Percentiles rank a stretch among this genome's conserved stretches.
Conservation (phyloP, 306 rosid genomes). For the Cucurbita moschata region DNA sequence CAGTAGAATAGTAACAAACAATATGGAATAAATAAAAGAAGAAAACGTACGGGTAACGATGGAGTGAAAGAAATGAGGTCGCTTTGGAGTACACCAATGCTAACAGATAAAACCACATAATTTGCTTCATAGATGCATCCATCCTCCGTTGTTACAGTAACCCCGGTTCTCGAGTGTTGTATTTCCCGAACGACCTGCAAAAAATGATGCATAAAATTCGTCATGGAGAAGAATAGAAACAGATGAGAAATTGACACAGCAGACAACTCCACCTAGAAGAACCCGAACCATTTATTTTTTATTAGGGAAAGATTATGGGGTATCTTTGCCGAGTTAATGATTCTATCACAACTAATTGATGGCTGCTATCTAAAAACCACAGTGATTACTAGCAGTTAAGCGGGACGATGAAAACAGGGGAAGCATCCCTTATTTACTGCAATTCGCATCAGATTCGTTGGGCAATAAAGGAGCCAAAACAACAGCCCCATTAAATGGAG, state of each 20-base stretch:
- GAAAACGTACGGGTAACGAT: constrained; percentile 68
- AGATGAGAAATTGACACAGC: not conserved
- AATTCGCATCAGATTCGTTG: constrained; percentile 19
- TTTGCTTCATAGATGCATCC: constrained; percentile 62
- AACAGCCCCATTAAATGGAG: constrained; percentile 26
- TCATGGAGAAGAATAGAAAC: not conserved
- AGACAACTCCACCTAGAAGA: constrained; percentile 24
- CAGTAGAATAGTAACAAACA: not conserved
- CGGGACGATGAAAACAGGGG: constrained; percentile 6
- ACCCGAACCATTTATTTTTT: constrained; percentile 1
- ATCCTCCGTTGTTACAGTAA: constrained; percentile 76
- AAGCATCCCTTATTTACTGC: constrained; percentile 6
- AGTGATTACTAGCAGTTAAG: constrained; percentile 1
- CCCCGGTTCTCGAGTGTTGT: constrained; percentile 77
- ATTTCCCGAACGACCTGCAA: constrained; percentile 81
- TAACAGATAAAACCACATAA: constrained; percentile 76
- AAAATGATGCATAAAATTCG: constrained; percentile 20
- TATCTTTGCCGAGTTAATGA: constrained; percentile 6
- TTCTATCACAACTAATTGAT: constrained; percentile 1
- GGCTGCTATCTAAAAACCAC: constrained; percentile 4
- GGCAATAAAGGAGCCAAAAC: constrained; percentile 14
- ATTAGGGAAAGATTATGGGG: constrained; percentile 9
- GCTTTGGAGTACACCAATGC: constrained; percentile 95
- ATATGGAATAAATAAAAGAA: not conserved
- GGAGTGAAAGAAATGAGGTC: constrained; percentile 74